Percentiles rank a stretch among this genome's conserved stretches.
Evolutionary conservation across 345 rosid genomes (phyloP).

Genomic region (Salix arbutifolia): DNA sequence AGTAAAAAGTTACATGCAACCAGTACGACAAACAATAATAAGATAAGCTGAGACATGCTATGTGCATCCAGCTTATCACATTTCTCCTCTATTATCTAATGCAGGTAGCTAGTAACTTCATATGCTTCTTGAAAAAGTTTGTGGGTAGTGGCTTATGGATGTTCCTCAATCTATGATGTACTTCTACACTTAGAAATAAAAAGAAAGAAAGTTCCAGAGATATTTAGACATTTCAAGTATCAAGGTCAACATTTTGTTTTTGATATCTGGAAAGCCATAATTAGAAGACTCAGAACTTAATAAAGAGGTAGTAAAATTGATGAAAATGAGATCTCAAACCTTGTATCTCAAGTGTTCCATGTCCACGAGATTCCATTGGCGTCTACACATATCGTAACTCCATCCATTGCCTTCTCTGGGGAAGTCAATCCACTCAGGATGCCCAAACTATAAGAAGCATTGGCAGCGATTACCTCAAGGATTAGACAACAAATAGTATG

Average conservation of each 20-base stretch:
- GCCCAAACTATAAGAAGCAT: conserved; percentile 59
- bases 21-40: neutral
- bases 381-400: conserved; percentile 76
- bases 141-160: neutral
- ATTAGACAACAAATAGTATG: conserved; percentile 10
- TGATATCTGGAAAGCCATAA: too few relatives aligned
- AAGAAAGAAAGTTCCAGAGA: too few relatives aligned
- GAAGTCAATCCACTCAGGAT: conserved; percentile 86
- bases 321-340: conserved; percentile 32
- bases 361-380: conserved; percentile 64
- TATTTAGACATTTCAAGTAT: too few relatives aligned
- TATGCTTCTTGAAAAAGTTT: neutral
- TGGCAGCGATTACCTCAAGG: conserved; percentile 7
- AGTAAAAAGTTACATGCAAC: neutral
- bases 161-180: neutral
- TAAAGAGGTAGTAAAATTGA: conserved; percentile 5
- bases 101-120: conserved; percentile 1
- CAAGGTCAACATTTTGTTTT: too few relatives aligned
- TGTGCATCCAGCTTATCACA: neutral
- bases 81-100: neutral
- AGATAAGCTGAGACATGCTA: neutral
- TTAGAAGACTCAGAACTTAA: too few relatives aligned
- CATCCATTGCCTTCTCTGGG: conserved; percentile 85
- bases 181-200: neutral
- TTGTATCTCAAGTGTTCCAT: conserved; percentile 64